Evolutionary conservation across 169 alveolate genomes (phyloP).

Genomic region (Plasmodium reichenowi): DNA sequence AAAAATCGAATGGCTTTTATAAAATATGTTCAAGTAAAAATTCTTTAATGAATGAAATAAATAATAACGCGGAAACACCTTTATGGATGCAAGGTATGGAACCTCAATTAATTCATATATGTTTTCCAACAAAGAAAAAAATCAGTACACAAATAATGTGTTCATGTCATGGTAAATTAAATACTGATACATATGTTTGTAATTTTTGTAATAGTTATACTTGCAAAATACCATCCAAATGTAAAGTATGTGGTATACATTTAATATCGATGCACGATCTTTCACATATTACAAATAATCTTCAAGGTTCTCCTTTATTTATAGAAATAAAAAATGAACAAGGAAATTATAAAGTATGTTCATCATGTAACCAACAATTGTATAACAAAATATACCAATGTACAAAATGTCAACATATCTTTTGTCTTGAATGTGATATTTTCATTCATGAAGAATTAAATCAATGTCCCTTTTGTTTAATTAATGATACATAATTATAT

Average conservation of each 20-base stretch:
- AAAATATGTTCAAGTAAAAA: conserved; percentile 56
- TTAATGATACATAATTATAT: conserved; percentile 5
- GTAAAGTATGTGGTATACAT: conserved; percentile 79
- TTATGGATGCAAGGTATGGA: conserved; percentile 85
- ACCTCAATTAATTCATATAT: conserved; percentile 83
- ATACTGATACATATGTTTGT: conserved; percentile 82
- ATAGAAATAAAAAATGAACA: conserved; percentile 68
- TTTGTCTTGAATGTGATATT: conserved; percentile 79
- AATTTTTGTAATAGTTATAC: conserved; percentile 84
- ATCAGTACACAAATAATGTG: conserved; percentile 84
- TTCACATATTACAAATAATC: conserved; percentile 43
- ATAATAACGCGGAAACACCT: conserved; percentile 54
- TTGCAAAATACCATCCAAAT: conserved; percentile 85
- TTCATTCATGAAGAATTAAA: conserved; percentile 84
- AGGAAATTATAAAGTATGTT: conserved; percentile 27
- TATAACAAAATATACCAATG: conserved; percentile 77
- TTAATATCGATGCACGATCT: conserved; percentile 61
- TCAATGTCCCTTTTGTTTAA: conserved; percentile 84
- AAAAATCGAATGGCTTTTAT: conserved; percentile 64
- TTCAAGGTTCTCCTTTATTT: conserved; percentile 62
- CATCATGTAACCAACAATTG: conserved; percentile 75
- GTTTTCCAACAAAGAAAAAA: conserved; percentile 83
- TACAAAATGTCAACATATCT: conserved; percentile 77
- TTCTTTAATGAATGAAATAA: conserved; percentile 41
- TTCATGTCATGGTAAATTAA: conserved; percentile 80